Evolutionary conservation across 1,139 yeast species (phyloP).

Genomic region (Debaryomycetaceae sp.): DNA sequence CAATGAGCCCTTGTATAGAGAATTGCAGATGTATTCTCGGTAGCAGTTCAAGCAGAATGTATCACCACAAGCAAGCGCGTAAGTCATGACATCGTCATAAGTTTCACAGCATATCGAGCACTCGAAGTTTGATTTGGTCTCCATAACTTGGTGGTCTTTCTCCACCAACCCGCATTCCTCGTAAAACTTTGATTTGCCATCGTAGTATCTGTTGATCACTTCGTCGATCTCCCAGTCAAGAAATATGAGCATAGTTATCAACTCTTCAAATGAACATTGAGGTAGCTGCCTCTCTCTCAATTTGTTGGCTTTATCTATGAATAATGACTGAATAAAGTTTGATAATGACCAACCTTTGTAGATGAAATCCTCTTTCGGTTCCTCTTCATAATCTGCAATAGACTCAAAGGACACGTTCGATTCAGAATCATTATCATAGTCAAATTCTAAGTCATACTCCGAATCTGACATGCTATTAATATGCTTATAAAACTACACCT

Average conservation of each 20-base stretch:
- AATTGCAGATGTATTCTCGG: slow-evolving; percentile 50
- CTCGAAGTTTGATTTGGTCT: slow-evolving; percentile 24
- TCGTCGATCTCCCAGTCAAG: slow-evolving; percentile 75
- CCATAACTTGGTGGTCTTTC: slow-evolving; percentile 17
- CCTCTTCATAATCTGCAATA: slow-evolving; percentile 16
- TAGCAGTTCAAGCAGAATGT: slow-evolving; percentile 69
- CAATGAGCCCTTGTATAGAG: slow-evolving; percentile 51
- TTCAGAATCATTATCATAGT: slow-evolving; percentile 20
- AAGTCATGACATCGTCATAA: slow-evolving; percentile 35
- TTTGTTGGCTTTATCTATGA: slow-evolving; percentile 15
- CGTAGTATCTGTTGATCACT: slow-evolving; percentile 65
- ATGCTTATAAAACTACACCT: background rate
- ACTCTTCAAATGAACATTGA: slow-evolving; percentile 36
- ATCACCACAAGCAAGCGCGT: slow-evolving; percentile 66
- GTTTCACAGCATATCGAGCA: slow-evolving; percentile 76
- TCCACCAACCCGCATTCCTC: slow-evolving; percentile 45
- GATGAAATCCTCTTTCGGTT: slow-evolving; percentile 15
- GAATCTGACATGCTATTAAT: slow-evolving; percentile 12
- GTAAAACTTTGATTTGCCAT: slow-evolving; percentile 43
- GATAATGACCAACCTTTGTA: slow-evolving; percentile 28
- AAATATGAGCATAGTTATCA: slow-evolving; percentile 51
- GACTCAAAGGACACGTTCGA: slow-evolving; percentile 12
- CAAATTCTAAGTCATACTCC: slow-evolving; percentile 15
- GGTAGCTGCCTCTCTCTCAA: slow-evolving; percentile 24
- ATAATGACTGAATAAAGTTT: slow-evolving; percentile 19